Base-by-base conservation (phyloP, 345 rosid species). In the Geranium rotundifolium region DNA sequence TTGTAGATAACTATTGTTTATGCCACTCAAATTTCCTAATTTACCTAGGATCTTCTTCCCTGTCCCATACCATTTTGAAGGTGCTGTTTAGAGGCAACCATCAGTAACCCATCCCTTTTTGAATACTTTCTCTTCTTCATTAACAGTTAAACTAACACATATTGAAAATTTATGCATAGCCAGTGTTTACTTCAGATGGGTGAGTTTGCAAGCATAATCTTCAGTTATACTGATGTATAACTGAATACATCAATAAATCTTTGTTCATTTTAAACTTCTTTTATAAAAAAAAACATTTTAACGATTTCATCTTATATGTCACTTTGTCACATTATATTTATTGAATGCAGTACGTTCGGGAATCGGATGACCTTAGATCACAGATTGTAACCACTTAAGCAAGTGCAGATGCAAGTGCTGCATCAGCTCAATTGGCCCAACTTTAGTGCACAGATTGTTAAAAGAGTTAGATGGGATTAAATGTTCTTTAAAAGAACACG, bases 401-500 rank as follows among this genome's bases (percentile, higher is more conserved):
- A 60, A 84, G 86, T 18, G 93, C 95, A 19, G 87, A 87, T 66
- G 84, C 79, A 67, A 89, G 88, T 73, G 87, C 86, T 59, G 73
- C 82, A 62, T 85, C 95, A 4, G 95, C 98, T n/a, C 82, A 85
- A 66, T 76, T 89, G 29, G 88, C 84, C 0, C 84, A 87, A 75
- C 79, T 85, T 66, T 93, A 83, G 59, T 89, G 93, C 61, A 67
- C 69, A 19, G 67, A 75, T 76, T 87, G 67, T 16, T 82, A 17
- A 80, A 80, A 66, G 93, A 92, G 31, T 71, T 89, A 62, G 85
- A 85, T 7, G 80, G 74, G 69, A 89, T 81, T 79, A 82, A 78
- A 5, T 34, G 64, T 61, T 81, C 87, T 6, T 69, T 87, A 64
- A 81, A 79, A 65, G 88, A 82, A 71, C 92, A 87, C 0, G 95